Evolutionary conservation across 2,329 filamentous ascomycete genomes (phyloP).

Genomic region (Nothophoma quercina): DNA sequence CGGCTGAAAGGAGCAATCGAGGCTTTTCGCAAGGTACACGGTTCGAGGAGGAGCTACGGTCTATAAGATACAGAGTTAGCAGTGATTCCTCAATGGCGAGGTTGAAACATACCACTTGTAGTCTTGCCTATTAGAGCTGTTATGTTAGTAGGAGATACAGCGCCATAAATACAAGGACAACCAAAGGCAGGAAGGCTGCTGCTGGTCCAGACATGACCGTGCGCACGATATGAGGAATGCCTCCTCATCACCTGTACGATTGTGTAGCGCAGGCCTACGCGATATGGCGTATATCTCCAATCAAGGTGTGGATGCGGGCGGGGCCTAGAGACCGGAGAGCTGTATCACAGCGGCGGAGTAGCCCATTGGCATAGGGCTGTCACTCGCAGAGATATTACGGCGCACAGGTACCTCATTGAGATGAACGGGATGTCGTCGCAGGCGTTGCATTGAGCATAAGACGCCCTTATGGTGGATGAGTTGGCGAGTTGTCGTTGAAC

Average conservation of each 20-base stretch:
- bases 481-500: slow-evolving; percentile 33
- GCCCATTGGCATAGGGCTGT: neutral
- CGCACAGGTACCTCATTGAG: neutral
- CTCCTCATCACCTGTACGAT: no score
- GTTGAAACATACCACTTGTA: neutral
- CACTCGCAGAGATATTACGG: neutral
- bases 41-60: neutral
- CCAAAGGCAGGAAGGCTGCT: neutral
- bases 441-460: slow-evolving; percentile 16
- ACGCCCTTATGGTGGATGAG: neutral
- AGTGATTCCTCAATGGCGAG: neutral
- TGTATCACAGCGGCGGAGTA: neutral
- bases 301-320: neutral
- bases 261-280: neutral
- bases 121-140: neutral
- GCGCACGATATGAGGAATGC: no score
- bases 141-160: neutral
- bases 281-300: neutral
- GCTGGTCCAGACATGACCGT: neutral
- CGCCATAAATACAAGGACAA: neutral
- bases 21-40: neutral
- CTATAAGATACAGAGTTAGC: neutral
- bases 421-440: neutral
- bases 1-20: neutral
- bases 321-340: neutral